Percentiles rank a stretch among this genome's conserved stretches.
Evolutionary conservation across 164 flowering plant genomes (phyloP).

Genomic region (Annona cherimola): DNA sequence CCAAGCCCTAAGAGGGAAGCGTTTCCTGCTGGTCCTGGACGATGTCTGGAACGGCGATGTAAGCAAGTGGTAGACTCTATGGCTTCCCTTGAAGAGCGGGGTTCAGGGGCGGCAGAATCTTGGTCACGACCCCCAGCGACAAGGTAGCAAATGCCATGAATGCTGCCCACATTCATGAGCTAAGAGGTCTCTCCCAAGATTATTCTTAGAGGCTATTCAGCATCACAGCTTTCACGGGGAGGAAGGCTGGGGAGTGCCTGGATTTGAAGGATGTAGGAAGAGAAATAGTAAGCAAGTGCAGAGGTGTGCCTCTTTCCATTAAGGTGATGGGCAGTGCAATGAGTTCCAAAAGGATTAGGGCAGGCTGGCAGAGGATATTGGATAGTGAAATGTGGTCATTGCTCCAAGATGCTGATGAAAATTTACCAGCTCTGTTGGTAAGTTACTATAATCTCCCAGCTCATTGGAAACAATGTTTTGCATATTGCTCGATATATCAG

Average conservation of each 20-base stretch:
- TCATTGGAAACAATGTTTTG: conserved; percentile 2
- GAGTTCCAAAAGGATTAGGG: background rate
- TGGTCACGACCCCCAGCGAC: background rate
- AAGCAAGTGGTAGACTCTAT: background rate
- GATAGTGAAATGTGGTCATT: conserved; percentile 1
- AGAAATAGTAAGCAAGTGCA: conserved; percentile 1
- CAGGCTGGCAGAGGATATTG: background rate
- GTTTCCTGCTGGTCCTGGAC: conserved; percentile 5
- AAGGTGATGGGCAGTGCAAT: background rate
- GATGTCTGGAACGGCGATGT: background rate
- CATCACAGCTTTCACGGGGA: background rate
- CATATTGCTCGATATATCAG: background rate
- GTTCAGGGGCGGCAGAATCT: background rate
- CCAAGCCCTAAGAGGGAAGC: background rate
- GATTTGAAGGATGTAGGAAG: background rate
- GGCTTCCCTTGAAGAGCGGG: background rate
- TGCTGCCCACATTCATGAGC: background rate
- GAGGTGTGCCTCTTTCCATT: background rate
- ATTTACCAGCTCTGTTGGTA: background rate
- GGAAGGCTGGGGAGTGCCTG: background rate
- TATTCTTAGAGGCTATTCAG: background rate
- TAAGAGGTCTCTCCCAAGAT: background rate
- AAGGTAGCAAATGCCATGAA: background rate
- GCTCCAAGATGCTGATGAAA: background rate
- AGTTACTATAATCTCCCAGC: conserved; percentile 1